Conservation (phyloP, 192 early-diverging fungal genomes). For the Obelidium mucronatum region DNA sequence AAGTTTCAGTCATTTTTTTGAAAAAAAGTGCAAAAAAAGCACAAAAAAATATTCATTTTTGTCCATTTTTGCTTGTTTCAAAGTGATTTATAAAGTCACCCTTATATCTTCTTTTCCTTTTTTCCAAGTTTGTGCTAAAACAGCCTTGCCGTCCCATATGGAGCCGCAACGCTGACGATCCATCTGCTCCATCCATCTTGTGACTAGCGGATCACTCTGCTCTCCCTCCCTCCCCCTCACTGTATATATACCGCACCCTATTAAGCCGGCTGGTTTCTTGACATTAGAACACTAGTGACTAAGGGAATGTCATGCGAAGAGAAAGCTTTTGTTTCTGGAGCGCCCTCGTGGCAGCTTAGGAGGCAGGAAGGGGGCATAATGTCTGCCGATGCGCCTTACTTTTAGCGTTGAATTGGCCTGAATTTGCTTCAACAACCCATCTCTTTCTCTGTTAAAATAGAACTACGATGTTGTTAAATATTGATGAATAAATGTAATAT, state of each 20-base stretch:
- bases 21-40: too few species aligned
- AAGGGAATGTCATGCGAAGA: constrained; percentile 22
- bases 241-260: constrained; percentile 14
- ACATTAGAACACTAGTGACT: constrained; percentile 17
- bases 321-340: neutral
- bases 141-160: too few species aligned
- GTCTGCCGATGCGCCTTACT: neutral
- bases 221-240: neutral
- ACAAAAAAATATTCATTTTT: too few species aligned
- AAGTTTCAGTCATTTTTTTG: too few species aligned
- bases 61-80: too few species aligned
- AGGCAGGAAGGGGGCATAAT: neutral
- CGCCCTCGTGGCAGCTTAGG: constrained; percentile 13
- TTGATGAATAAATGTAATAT: neutral
- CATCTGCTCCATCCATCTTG: too few species aligned
- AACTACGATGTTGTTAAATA: neutral
- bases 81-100: too few species aligned
- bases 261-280: constrained; percentile 27
- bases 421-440: neutral
- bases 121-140: too few species aligned
- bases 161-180: too few species aligned
- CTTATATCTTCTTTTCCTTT: too few species aligned
- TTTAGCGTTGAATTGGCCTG: neutral
- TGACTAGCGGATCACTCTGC: too few species aligned
- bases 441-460: neutral